phyloP scores from a whole-genome alignment of 345 rosid genomes.

The Hibiscus syriacus region DNA sequence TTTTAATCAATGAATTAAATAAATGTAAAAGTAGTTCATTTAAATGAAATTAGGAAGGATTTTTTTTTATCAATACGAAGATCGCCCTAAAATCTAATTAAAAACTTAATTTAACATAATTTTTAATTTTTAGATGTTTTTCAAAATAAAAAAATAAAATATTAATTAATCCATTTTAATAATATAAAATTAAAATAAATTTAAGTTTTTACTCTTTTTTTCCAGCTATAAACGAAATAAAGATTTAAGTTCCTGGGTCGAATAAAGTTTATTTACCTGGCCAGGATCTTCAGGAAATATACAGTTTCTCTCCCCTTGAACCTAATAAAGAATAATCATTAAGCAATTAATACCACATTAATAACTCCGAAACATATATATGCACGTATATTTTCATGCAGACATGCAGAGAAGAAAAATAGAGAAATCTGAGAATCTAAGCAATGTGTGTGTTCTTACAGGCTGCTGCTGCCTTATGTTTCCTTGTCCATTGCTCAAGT shows the following conservation, averaged over 20 bases:
- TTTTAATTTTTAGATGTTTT: no score
- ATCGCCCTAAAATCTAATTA: no score
- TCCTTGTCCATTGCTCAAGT: slow-evolving; percentile 68
- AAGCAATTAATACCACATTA: slow-evolving; percentile 15
- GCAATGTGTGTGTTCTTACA: slow-evolving; percentile 37
- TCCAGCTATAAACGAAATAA: no score
- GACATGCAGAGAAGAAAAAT: background rate
- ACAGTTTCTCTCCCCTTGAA: slow-evolving; percentile 69
- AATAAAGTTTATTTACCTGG: slow-evolving; percentile 51
- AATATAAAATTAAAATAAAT: no score
- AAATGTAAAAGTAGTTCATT: background rate
- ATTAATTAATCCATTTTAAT: no score
- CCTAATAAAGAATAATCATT: slow-evolving; percentile 34
- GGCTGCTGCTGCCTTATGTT: slow-evolving; percentile 51
- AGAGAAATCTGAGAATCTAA: background rate
- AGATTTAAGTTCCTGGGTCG: no score
- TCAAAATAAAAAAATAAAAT: no score
- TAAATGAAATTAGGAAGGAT: no score
- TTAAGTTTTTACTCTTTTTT: no score
- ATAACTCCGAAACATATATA: slow-evolving; percentile 3
- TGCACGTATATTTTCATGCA: slow-evolving; percentile 3
- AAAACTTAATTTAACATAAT: no score
- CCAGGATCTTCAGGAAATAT: slow-evolving; percentile 95
- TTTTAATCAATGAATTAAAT: background rate
- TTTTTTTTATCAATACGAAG: no score